Conservation (phyloP, 2,329 filamentous ascomycete genomes). For the Ascochyta lentis region DNA sequence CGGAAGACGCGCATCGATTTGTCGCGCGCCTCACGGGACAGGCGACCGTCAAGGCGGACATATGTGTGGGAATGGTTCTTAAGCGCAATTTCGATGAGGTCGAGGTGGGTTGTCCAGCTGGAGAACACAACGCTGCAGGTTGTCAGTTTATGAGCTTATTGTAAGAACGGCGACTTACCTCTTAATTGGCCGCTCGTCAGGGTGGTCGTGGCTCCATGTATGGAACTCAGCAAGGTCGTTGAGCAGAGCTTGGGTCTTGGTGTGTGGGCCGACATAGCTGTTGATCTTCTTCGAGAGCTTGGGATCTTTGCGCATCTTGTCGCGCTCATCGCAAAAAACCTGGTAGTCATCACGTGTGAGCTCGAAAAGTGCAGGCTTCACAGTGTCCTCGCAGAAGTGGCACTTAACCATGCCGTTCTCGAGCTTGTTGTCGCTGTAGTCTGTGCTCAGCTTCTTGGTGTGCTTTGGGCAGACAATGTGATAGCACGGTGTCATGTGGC, state of each 20-base stretch:
- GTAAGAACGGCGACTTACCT: slow-evolving; percentile 48
- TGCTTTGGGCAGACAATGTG: slow-evolving; percentile 84
- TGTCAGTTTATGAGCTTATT: neutral
- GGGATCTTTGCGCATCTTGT: slow-evolving; percentile 58
- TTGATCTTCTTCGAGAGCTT: slow-evolving; percentile 67
- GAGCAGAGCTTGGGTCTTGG: slow-evolving; percentile 85
- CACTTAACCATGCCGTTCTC: slow-evolving; percentile 65
- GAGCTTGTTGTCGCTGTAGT: slow-evolving; percentile 53
- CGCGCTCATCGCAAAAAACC: slow-evolving; percentile 61
- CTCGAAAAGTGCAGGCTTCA: slow-evolving; percentile 70
- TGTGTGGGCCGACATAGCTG: slow-evolving; percentile 83
- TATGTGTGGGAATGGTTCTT: slow-evolving; percentile 69
- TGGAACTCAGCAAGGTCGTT: slow-evolving; percentile 73
- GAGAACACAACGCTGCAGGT: slow-evolving; percentile 80
- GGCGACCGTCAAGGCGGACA: slow-evolving; percentile 87
- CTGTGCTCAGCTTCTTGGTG: slow-evolving; percentile 65
- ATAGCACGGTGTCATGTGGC: slow-evolving; percentile 84
- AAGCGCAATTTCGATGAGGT: slow-evolving; percentile 86
- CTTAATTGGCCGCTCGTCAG: slow-evolving; percentile 78
- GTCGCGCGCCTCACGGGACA: slow-evolving; percentile 77
- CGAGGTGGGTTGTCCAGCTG: slow-evolving; percentile 93
- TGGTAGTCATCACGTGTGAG: slow-evolving; percentile 67
- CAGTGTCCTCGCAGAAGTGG: slow-evolving; percentile 69
- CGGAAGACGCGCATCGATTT: slow-evolving; percentile 80
- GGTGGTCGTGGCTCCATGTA: slow-evolving; percentile 65